Evolutionary conservation across 805 yeast genomes (phyloP), one percentile per base, ranked within the genome.

Genomic region (Grigorovia jiainica): DNA sequence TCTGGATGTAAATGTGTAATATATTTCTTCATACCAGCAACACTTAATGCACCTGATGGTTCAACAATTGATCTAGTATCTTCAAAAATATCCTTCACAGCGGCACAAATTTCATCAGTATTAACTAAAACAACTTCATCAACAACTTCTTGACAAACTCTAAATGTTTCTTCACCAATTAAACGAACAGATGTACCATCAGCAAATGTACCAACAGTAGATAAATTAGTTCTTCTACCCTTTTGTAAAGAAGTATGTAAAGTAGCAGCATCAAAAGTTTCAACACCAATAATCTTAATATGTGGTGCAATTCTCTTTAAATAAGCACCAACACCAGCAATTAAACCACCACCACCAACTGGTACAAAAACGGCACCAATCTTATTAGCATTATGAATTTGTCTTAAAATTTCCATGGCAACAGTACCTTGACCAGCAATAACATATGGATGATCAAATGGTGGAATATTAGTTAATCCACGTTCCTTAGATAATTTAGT

Each of bases 391-490:
- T 54, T 60, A 49, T 86, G 79, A 27, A 87, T 73, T 66, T 92
- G 99, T 61, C 96, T 78, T 42, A 92, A 67, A 20, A 92, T 67
- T 64, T 92, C 99, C 76, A 89, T 75, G 3, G 95, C 98, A 47
- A 90, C 81, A 20, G 99, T 92, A 45, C 97, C 99, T 64, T 92
- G 99, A 19, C 99, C 99, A 7, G 99, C 98, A 64, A 92, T 87
- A 49, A 92, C 96, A 52, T 81, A 86, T 2, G 99, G 99, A 57
- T 92, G 97, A 58, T 92, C 95, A 60, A 92, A 92, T 1, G 99
- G 99, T n/a, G 98, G 98, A 36, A 92, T 84, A 53, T 87, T 82
- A 5, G 92, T 83, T 54, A 86, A 69, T 11, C 86, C 87, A 45
- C 86, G 74, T 55, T 79, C 78, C 24, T 66, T 65, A 21, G 82